Evolutionary conservation across 169 alveolate genomes (phyloP), one percentile per base, ranked within the genome.

Genomic region (Eimeria falciformis): DNA sequence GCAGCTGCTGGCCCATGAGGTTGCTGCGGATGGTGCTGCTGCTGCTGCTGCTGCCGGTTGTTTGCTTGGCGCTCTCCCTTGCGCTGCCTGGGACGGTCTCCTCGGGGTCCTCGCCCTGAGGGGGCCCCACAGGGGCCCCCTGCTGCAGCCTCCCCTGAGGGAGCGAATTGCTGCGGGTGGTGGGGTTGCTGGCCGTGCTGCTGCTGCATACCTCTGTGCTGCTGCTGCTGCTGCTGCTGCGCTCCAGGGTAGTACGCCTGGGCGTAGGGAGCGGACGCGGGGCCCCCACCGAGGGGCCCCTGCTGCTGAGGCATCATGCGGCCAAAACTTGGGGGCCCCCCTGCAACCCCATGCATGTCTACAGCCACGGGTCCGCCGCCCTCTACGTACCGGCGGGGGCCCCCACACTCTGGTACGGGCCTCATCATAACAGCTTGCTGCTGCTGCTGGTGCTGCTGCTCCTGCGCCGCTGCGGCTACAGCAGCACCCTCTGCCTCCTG

Each of bases 211-310:
- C 56, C 21, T 27, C 56, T 33, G 23, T 71, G 82, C 82, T 71
- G 82, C 82, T 71, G 82, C 82, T 71, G 82, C 56, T 71, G 82
- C 82, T 71, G 82, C 82, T 71, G 82, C 79, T 68, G 62, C 62
- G 62, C 62, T 50, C n/a, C 46, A 23, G 29, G 82, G 56, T 29
- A 56, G 55, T 37, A 71, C 11, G 82, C 58, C 23, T 50, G 82
- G 46, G 23, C 79, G 25, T 7, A 7, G n/a, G 29, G 40, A 23
- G 82, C 58, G 40, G 82, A 33, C 18, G 82, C 50, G 11, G 82
- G 82, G 12, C 18, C 46, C 29, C 23, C 82, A 27, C 82, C 82
- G 27, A 71, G 5, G 55, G 55, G 56, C 23, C 82, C 55, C 82
- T 71, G 82, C 33, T 71, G 82, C n/a, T n/a, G n/a, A n/a, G n/a